Evolutionary conservation across 2,329 filamentous ascomycete genomes (phyloP), one percentile per base, ranked within the genome.

Genomic region (Rachicladosporium sp.): DNA sequence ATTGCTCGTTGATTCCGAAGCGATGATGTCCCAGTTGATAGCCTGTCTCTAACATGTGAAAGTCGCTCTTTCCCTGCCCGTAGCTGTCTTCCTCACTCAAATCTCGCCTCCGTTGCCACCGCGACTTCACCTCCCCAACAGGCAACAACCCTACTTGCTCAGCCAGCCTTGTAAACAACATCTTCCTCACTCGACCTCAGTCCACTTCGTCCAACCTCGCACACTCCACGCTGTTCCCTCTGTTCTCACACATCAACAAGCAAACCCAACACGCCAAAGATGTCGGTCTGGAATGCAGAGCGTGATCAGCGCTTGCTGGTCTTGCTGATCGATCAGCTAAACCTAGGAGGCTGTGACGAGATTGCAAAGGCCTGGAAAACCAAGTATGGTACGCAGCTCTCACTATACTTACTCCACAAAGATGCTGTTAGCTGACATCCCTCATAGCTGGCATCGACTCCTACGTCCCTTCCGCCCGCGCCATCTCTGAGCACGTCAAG

Each of bases 241-340:
- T 9, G 15, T 19, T 36, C 21, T 11, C 10, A 11, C 13, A 29
- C 35, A 29, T 36, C 35, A 6, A 36, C 21, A 29, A 23, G 11
- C 19, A 35, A 27, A 7, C 6, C 8, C 23, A 9, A 4, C 10
- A 2, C 33, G 10, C 33, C 29, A 41, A 48, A 34, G 4, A 54
- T 51, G 48, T 43, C 49, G 4, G 43, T 35, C 8, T 55, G 53
- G 52, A 50, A 43, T 10, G 15, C 47, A 6, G 46, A 46, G 6
- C 43, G 45, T 12, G 43, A 56, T 31, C 42, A 52, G 43, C 41
- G 44, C n/a, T 38, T 55, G 2, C 34, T 55, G 33, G 43, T 54
- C n/a, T 44, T 53, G 4, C 29, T 52, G 21, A 32, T 53, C 41
- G 34, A 46, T 4, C 33, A 40, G 2, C 13, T 46, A 21, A 47